Evolutionary conservation across 1,284 basidiomycete genomes (phyloP).

Genomic region (Ceratobasidium theobromae): DNA sequence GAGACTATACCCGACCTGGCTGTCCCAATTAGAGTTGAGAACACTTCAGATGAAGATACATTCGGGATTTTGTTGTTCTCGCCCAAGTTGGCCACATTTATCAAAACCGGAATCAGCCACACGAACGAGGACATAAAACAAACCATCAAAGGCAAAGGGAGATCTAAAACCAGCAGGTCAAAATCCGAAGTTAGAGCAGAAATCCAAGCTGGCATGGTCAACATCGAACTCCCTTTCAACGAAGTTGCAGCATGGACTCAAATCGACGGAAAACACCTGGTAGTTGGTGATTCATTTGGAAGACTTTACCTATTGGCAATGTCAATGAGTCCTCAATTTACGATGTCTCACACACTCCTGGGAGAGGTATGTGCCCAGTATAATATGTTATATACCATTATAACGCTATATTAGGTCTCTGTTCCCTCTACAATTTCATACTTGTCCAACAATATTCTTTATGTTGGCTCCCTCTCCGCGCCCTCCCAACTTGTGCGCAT

Average conservation of each 20-base stretch:
- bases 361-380: slow-evolving; percentile 61
- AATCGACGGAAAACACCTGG: slow-evolving; percentile 51
- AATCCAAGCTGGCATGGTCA: slow-evolving; percentile 37
- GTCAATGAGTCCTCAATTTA: slow-evolving; percentile 43
- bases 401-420: slow-evolving; percentile 56
- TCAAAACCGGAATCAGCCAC: slow-evolving; percentile 42
- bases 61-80: slow-evolving; percentile 19
- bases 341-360: slow-evolving; percentile 64
- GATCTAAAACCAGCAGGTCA: slow-evolving; percentile 42
- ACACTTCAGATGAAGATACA: not conserved
- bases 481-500: slow-evolving; percentile 77
- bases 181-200: slow-evolving; percentile 51
- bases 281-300: slow-evolving; percentile 81
- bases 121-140: slow-evolving; percentile 44
- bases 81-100: slow-evolving; percentile 36
- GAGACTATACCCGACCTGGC: slow-evolving; percentile 47
- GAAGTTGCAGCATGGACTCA: slow-evolving; percentile 24
- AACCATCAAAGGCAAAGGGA: slow-evolving; percentile 64
- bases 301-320: slow-evolving; percentile 66
- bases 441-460: slow-evolving; percentile 72
- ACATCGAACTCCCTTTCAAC: slow-evolving; percentile 1
- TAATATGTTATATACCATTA: not conserved
- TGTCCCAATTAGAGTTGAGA: slow-evolving; percentile 37
- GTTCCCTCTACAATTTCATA: slow-evolving; percentile 76
- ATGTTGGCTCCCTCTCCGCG: slow-evolving; percentile 80